Percentiles rank a stretch among this genome's conserved stretches.
Evolutionary conservation across 2,329 filamentous ascomycete species (phyloP).

Genomic region (Trichothecium sympodiale): DNA sequence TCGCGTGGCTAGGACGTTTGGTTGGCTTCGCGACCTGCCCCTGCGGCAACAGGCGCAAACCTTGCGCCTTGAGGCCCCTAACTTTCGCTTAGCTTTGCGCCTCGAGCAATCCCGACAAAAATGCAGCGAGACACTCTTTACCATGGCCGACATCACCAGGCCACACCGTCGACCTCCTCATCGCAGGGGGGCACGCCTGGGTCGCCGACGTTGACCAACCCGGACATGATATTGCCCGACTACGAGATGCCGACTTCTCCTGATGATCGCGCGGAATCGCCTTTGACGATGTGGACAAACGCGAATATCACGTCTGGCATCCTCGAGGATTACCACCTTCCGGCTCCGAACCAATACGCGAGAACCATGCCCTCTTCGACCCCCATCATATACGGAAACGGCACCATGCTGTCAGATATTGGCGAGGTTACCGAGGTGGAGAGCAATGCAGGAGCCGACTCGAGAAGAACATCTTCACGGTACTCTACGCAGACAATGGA

Average conservation of each 20-base stretch:
- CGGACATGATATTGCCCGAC: conserved; percentile 86
- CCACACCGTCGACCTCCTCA: neutral
- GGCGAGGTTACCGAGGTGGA: conserved; percentile 45
- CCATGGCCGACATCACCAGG: conserved; percentile 1
- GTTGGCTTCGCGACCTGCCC: no score
- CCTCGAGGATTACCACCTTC: conserved; percentile 29
- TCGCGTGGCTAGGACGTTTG: no score
- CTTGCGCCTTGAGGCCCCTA: no score
- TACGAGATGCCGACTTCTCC: conserved; percentile 48
- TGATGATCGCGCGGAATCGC: conserved; percentile 38
- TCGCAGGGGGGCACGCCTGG: conserved; percentile 36
- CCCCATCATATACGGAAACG: conserved; percentile 58
- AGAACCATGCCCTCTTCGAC: conserved; percentile 42
- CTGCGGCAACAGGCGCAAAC: no score
- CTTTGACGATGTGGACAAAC: conserved; percentile 41
- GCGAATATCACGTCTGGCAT: conserved; percentile 17
- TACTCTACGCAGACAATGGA: conserved; percentile 18
- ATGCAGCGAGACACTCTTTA: neutral
- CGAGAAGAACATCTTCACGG: conserved; percentile 25
- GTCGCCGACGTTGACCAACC: conserved; percentile 83
- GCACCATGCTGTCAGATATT: conserved; percentile 59
- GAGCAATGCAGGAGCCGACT: conserved; percentile 30
- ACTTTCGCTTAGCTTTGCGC: neutral
- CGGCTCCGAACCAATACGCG: conserved; percentile 24
- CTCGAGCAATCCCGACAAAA: neutral